phyloP scores from a whole-genome alignment of 1,284 basidiomycete species.

The Tylopilus microsporus region DNA sequence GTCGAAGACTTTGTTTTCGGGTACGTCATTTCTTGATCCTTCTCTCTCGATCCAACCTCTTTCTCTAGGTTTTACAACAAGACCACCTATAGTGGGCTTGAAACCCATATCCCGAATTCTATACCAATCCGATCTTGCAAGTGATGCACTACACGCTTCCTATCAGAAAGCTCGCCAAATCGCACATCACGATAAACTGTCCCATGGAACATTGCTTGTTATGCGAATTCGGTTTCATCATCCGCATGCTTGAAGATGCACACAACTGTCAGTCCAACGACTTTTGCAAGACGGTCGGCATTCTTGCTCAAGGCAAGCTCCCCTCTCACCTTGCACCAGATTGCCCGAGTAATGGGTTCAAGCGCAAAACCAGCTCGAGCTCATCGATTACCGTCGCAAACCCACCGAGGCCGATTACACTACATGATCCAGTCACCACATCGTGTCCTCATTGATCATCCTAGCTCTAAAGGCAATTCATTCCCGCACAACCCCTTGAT shows the following conservation, averaged over 20 bases:
- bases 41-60: background rate
- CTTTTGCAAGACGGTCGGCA: slow-evolving; percentile 87
- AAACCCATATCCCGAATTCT: slow-evolving; percentile 98
- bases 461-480: slow-evolving; percentile 65
- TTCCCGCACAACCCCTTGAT: slow-evolving; percentile 61
- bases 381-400: slow-evolving; percentile 86
- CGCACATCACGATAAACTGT: slow-evolving; percentile 87
- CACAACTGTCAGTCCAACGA: slow-evolving; percentile 95
- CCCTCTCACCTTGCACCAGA: background rate
- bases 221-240: slow-evolving; percentile 95
- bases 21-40: slow-evolving; percentile 37
- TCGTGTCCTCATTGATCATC: slow-evolving; percentile 81
- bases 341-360: background rate
- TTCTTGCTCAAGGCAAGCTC: slow-evolving; percentile 66
- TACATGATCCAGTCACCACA: slow-evolving; percentile 92
- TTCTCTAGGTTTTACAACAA: slow-evolving; percentile 82
- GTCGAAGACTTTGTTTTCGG: slow-evolving; percentile 99
- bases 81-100: slow-evolving; percentile 86
- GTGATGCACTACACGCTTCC: slow-evolving; percentile 82
- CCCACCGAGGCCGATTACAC: slow-evolving; percentile 70
- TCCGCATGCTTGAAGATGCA: slow-evolving; percentile 94
- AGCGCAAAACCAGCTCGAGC: slow-evolving; percentile 77
- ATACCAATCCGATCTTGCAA: slow-evolving; percentile 92
- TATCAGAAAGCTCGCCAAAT: slow-evolving; percentile 79
- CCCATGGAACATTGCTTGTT: slow-evolving; percentile 86